These are phyloP conservation scores for Coemansia reversa DNA, from an alignment of 192 early-diverging fungal species.

Conservation along the genomic window DNA sequence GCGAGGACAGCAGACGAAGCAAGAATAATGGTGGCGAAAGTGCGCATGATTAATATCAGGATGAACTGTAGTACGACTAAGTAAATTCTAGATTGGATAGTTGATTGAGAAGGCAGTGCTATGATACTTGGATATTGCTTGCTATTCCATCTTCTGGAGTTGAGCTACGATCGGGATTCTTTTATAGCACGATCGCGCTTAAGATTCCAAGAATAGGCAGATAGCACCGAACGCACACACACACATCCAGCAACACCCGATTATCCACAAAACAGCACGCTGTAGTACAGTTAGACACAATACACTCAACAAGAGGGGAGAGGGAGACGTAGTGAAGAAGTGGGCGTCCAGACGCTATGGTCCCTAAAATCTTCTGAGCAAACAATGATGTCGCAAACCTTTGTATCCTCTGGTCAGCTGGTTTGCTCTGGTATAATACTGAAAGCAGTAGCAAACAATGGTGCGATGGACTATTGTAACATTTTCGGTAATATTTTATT, in stretches of 20 bases:
- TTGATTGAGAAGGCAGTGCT: not conserved
- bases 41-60: not conserved
- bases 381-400: not conserved
- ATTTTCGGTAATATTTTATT: not conserved
- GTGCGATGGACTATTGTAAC: not conserved
- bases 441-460: not conserved
- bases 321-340: not conserved
- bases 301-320: not conserved
- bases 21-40: conserved; percentile 8
- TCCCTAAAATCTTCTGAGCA: not conserved
- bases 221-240: not conserved
- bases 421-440: not conserved
- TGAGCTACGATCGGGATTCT: not conserved
- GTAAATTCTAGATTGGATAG: not conserved
- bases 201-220: not conserved
- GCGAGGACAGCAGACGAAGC: conserved; percentile 11
- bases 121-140: too few species aligned
- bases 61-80: not conserved
- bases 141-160: too few species aligned
- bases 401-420: not conserved
- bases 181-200: not conserved
- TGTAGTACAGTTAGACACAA: not conserved
- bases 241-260: not conserved
- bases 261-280: not conserved
- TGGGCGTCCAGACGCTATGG: not conserved